These are phyloP conservation scores for Penicillium sclerotiorum DNA, from an alignment of 2,329 filamentous ascomycete genomes.

Conservation along the genomic window DNA sequence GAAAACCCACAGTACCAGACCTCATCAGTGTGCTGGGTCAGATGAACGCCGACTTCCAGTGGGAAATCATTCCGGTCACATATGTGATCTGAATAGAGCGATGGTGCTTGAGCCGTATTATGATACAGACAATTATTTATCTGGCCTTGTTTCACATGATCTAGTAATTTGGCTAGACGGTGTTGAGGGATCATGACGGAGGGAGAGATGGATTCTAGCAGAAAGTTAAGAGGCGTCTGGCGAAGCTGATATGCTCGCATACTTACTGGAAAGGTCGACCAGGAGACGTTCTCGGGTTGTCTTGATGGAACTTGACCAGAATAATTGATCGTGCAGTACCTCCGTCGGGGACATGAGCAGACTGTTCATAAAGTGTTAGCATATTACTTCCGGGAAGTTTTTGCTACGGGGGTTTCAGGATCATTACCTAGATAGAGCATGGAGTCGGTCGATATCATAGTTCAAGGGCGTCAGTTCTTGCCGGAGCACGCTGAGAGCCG, in stretches of 20 bases:
- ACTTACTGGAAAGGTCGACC: conserved; percentile 80
- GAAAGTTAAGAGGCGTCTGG: conserved; percentile 30
- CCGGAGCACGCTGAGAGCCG: conserved; percentile 80
- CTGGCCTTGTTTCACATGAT: conserved; percentile 82
- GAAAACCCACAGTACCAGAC: conserved; percentile 94
- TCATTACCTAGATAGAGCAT: conserved; percentile 72
- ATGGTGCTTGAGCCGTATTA: conserved; percentile 75
- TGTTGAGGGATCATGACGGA: conserved; percentile 96
- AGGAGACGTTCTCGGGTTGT: conserved; percentile 74
- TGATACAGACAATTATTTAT: conserved; percentile 86
- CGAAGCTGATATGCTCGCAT: too few relatives aligned
- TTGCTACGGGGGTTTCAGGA: neutral
- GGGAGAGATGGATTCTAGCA: conserved; percentile 81
- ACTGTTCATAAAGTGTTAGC: conserved; percentile 46
- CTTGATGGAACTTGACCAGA: conserved; percentile 81
- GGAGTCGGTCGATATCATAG: conserved; percentile 74
- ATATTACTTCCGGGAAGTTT: neutral
- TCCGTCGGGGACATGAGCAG: conserved; percentile 86
- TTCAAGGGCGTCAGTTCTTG: conserved; percentile 85
- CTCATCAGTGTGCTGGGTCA: conserved; percentile 75
- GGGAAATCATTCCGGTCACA: conserved; percentile 84
- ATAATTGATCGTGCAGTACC: conserved; percentile 73
- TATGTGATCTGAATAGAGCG: conserved; percentile 83
- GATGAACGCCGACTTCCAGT: conserved; percentile 67
- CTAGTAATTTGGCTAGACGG: conserved; percentile 76